Evolutionary conservation across 2,329 filamentous ascomycete genomes (phyloP), one percentile per base, ranked within the genome.

Genomic region (Colletotrichum lindemuthianum): DNA sequence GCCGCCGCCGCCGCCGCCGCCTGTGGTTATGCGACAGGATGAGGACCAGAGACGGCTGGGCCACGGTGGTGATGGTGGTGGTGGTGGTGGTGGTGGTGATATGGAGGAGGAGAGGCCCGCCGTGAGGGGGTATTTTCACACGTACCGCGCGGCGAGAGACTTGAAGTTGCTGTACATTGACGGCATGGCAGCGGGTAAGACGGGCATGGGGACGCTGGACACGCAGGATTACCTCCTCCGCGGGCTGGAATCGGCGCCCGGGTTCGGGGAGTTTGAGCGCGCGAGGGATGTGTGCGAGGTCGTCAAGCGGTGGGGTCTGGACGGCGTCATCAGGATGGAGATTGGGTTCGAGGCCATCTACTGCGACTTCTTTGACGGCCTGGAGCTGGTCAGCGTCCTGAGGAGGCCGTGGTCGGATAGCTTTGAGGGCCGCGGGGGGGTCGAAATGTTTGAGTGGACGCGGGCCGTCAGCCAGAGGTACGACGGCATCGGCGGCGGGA

Each of bases 311-410:
- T 86, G 73, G 88, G 85, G 85, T 9, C 80, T 91, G n/a, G 86
- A 91, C 69, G 88, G 88, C 0, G 79, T 91, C 24, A 74, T 92
- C 2, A 83, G 90, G 10, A 89, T 89, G 82, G 90, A 92, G 71
- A 82, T 84, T 15, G 90, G 90, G 0, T 92, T 92, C 68, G 90
- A 92, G 73, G 81, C 91, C 57, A 89, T 92, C 53, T 78, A 90
- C 16, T 92, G 90, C 72, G 78, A 88, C 57, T 92, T 92, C 49
- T 68, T 69, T 9, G 68, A 76, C 3, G 80, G 80, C 1, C 66
- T 86, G 10, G 72, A 77, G 15, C 70, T 78, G 16, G 64, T 81
- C 1, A 73, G 73, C 5, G 71, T 74, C 32, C 68, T 72, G 34
- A 74, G 72, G n/a, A 71, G 70, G 15, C 72, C 74, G 49, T 66